Base-by-base conservation (phyloP, 192 early-diverging fungal species). In the Linderina pennispora region DNA sequence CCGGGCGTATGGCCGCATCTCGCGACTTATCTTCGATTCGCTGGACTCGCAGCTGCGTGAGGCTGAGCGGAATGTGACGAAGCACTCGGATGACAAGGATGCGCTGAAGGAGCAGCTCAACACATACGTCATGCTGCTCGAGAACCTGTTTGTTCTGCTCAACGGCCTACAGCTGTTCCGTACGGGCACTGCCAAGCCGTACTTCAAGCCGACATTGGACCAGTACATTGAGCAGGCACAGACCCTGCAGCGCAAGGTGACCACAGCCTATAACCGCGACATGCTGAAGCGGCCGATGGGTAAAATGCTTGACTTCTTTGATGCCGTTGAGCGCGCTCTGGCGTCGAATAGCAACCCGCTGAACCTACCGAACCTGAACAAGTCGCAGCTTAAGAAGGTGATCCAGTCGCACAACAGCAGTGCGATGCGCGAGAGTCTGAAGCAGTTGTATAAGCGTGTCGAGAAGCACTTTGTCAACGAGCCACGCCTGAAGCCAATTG, bases 141-240 rank as follows among this genome's bases (percentile, higher is more conserved):
- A 96, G 62, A 98, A 98, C 55, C 91, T 95, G 91, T 91, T 95
- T 66, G 84, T 91, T 45, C 89, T 96, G 52, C 80, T 90, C 40
- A 77, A 80, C 1, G 90, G 86, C 9, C 49, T 96, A 5, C 79
- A 88, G 41, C 73, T 79, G 2, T 82, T 83, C 48, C 87, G 87
- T 54, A 74, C 92, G 4, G 62, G 64, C 16, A 76, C 78, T 3
- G 72, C 94, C 33, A 88, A 92, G 26, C 53, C 57, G 7, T 65
- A 62, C 23, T 62, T 62, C 23, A 44, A 53, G 11, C 62, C 62
- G 0, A 62, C 46, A 21, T 43, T 73, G 36, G 57, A 64, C 18
- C 70, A 68, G 18, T 90, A 80, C 58, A 77, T 90, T 48, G 92
- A 92, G 46, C 84, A 92, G 36, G 84, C 92, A 6, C 90, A 92